Conservation (phyloP, 2,329 filamentous ascomycete genomes). For the Apiospora saccharicola region DNA sequence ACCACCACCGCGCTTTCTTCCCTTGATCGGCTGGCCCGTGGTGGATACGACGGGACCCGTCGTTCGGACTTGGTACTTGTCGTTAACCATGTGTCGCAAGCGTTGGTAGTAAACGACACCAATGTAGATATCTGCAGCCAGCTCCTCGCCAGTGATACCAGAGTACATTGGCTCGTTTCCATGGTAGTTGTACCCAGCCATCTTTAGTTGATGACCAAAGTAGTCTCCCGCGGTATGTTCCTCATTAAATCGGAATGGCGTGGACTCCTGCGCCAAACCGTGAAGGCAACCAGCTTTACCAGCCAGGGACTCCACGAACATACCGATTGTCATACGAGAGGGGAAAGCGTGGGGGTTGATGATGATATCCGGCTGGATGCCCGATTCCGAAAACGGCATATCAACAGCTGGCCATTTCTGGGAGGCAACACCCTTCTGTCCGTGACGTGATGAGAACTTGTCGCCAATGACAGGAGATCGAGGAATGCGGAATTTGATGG, state of each 20-base stretch:
- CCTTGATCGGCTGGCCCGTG: constrained; percentile 97
- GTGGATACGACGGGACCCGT: constrained; percentile 90
- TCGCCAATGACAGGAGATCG: constrained; percentile 93
- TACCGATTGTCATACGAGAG: constrained; percentile 99
- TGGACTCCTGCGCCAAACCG: constrained; percentile 94
- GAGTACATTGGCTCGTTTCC: constrained; percentile 99
- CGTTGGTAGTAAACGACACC: constrained; percentile 98
- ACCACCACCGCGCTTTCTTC: constrained; percentile 93
- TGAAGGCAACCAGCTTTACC: constrained; percentile 95
- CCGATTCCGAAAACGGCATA: constrained; percentile 96
- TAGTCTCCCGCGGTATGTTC: constrained; percentile 90
- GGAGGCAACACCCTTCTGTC: constrained; percentile 95
- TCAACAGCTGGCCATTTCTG: constrained; percentile 94
- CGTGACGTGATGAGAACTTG: constrained; percentile 98
- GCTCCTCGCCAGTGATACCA: constrained; percentile 93
- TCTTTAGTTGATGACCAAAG: constrained; percentile 94
- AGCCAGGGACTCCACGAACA: constrained; percentile 97
- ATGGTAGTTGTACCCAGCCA: constrained; percentile 97
- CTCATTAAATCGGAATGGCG: constrained; percentile 94
- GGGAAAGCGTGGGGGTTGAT: constrained; percentile 99
- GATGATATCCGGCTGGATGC: constrained; percentile 96
- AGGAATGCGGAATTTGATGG: constrained; percentile 91
- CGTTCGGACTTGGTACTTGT: constrained; percentile 98
- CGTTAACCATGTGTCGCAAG: constrained; percentile 98
- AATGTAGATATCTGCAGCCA: constrained; percentile 94